phyloP scores from a whole-genome alignment of 768 basidiomycete genomes.

The Cytidiella melzeri region DNA sequence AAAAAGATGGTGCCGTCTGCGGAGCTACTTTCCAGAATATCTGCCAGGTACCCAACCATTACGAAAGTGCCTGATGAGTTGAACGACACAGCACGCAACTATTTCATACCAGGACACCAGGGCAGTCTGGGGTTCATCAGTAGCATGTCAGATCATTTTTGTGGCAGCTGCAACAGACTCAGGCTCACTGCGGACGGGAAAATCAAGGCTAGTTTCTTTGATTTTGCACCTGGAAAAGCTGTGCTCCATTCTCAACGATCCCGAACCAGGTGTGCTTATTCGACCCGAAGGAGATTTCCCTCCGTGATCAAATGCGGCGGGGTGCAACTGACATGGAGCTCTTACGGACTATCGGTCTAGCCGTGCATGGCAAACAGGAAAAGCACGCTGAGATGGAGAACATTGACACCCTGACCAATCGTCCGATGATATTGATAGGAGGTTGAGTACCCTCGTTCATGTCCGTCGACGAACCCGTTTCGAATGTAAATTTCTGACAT shows the following conservation, averaged over 20 bases:
- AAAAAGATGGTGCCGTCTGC: slow-evolving; percentile 76
- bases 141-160: slow-evolving; percentile 93
- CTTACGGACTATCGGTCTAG: slow-evolving; percentile 52
- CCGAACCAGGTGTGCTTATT: slow-evolving; percentile 73
- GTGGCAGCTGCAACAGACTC: slow-evolving; percentile 76
- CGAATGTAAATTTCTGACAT: neutral
- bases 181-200: slow-evolving; percentile 87
- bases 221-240: neutral
- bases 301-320: slow-evolving; percentile 66
- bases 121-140: slow-evolving; percentile 85
- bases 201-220: slow-evolving; percentile 54
- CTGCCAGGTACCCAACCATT: slow-evolving; percentile 41
- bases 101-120: slow-evolving; percentile 61
- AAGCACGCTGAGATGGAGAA: slow-evolving; percentile 83
- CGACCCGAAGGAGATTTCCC: slow-evolving; percentile 76
- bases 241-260: neutral
- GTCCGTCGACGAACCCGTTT: neutral
- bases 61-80: slow-evolving; percentile 55
- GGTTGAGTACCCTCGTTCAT: slow-evolving; percentile 57
- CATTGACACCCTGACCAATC: slow-evolving; percentile 69
- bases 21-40: slow-evolving; percentile 50
- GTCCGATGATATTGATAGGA: slow-evolving; percentile 91
- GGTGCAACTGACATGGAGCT: slow-evolving; percentile 62
- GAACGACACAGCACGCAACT: slow-evolving; percentile 80
- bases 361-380: slow-evolving; percentile 66